These are phyloP conservation scores for Wickerhamomyces bovis DNA, from an alignment of 805 yeast species.

Conservation along the genomic window DNA sequence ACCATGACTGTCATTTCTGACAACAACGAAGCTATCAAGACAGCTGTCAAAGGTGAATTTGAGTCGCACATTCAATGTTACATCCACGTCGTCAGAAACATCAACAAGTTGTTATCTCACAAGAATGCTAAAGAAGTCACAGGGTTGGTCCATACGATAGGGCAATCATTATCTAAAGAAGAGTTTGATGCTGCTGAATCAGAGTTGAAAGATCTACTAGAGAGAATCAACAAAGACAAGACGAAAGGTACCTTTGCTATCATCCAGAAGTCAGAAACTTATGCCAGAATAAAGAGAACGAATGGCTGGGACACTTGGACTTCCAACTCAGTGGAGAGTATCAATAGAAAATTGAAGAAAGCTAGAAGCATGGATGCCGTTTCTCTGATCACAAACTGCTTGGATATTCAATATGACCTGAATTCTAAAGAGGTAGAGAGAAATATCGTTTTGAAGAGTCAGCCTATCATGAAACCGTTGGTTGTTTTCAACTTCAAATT, in stretches of 20 bases:
- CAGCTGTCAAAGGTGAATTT: background rate
- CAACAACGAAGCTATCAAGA: background rate
- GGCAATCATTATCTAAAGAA: background rate
- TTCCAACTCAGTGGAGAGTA: background rate
- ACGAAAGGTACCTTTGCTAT: background rate
- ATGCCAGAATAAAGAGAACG: background rate
- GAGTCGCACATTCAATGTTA: background rate
- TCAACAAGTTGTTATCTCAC: background rate
- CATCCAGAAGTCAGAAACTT: background rate
- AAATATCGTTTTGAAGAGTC: background rate
- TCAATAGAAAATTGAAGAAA: background rate
- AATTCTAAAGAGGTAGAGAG: background rate
- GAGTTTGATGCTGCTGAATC: background rate
- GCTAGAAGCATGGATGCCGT: background rate
- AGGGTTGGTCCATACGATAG: background rate
- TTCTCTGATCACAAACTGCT: background rate
- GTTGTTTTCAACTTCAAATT: background rate
- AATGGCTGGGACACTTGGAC: background rate
- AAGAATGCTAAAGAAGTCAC: background rate
- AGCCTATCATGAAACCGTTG: background rate
- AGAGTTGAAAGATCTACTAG: background rate
- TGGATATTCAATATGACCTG: background rate
- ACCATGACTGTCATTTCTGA: background rate
- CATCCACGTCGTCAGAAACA: background rate
- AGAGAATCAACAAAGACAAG: background rate